A percentile compares a stretch with the other conserved stretches of the same genome.
These are phyloP conservation scores for Noccaea caerulescens DNA, from an alignment of 345 rosid genomes.

Conservation along the genomic window DNA sequence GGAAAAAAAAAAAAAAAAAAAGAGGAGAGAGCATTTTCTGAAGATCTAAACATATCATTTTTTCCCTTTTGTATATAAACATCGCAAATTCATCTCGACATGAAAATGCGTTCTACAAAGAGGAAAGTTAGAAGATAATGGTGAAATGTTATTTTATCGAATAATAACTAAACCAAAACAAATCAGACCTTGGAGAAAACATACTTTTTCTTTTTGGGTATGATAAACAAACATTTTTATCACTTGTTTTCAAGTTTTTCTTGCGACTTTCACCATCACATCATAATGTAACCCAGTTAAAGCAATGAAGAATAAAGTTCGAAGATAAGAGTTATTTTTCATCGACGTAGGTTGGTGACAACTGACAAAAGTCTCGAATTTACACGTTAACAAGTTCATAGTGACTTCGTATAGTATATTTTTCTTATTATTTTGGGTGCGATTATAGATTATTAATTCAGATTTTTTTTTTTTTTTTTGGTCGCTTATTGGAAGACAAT, in stretches of 20 bases:
- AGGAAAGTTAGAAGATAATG: too few relatives aligned
- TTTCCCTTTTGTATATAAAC: too few relatives aligned
- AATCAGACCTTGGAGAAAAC: not conserved
- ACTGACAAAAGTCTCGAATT: constrained; percentile 26
- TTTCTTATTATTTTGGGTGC: not conserved
- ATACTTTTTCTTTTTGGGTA: too few relatives aligned
- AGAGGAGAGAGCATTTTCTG: too few relatives aligned
- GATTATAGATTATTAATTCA: constrained; percentile 9
- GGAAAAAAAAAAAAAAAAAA: too few relatives aligned
- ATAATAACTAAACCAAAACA: not conserved
- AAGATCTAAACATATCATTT: too few relatives aligned
- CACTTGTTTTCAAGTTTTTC: not conserved
- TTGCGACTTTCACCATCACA: constrained; percentile 5
- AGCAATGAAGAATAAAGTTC: not conserved
- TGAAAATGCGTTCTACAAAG: too few relatives aligned
- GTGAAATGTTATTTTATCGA: too few relatives aligned
- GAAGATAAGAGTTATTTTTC: not conserved
- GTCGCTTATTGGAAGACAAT: constrained; percentile 28
- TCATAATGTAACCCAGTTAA: not conserved
- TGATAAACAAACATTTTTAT: not conserved
- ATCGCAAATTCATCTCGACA: not conserved
- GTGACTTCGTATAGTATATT: not conserved
- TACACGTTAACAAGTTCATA: constrained; percentile 8
- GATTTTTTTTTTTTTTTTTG: not conserved
- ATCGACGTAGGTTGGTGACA: constrained; percentile 15